Evolutionary conservation across 441 rosid genomes (phyloP), one percentile per base, ranked within the genome.

Genomic region (Erysimum pusillum): DNA sequence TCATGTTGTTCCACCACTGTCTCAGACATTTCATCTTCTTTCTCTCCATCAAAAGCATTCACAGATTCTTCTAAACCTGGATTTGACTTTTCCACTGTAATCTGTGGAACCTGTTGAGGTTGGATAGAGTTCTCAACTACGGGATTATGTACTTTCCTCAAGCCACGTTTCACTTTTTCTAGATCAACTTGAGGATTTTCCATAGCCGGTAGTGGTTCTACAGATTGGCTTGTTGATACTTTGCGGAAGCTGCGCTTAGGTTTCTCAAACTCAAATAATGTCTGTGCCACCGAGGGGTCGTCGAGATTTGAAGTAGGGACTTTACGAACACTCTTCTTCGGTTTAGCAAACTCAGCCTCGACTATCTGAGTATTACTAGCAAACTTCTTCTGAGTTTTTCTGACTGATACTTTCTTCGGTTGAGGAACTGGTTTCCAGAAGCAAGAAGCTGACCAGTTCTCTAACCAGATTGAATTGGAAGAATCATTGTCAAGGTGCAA

Each of bases 141-240:
- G 53, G 95, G 96, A 71, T 84, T 90, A 72, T 90, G 95, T 66
- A 96, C 97, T 80, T 87, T 96, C 83, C 97, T 90, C 89, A 91
- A 82, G 82, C 80, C 89, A 20, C 96, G 91, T 77, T 94, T 94
- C 67, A 92, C 93, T 80, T 92, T 94, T 82, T 94, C 97, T 74
- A 94, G 90, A 79, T 91, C 98, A 85, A 48, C 81, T 75, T 90
- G 95, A 49, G 94, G 92, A 80, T 87, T 85, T 80, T 88, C 98
- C 17, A 78, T 88, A 71, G 72, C 79, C 2, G 82, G 69, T 20
- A n/a, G n/a, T n/a, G 85, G 73, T 51, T 91, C 94, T 34, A 75
- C 76, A 36, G 87, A 80, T 80, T 83, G 87, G 79, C 78, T 84
- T 18, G 92, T 84, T 18, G 92, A 67, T 70, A 84, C 70, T 82